phyloP scores from a whole-genome alignment of 108 stramenopile genomes.

The Nannochloropsis salina region DNA sequence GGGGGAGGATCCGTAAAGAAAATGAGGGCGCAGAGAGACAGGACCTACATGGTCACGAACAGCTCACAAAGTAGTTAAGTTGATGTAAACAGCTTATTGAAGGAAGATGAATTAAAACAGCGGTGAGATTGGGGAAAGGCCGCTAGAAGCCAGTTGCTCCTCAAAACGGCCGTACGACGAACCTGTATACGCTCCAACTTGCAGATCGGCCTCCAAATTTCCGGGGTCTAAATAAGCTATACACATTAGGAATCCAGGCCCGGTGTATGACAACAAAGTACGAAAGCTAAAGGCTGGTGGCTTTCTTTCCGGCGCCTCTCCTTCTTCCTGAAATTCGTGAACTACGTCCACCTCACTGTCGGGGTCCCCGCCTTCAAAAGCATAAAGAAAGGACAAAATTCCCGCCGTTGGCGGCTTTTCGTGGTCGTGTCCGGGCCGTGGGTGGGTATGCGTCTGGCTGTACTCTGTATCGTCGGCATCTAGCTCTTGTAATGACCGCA shows the following conservation, averaged over 20 bases:
- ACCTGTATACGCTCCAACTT: constrained; percentile 46
- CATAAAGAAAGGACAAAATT: neutral
- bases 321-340: neutral
- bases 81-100: neutral
- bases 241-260: constrained; percentile 63
- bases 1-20: constrained; percentile 48
- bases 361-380: neutral
- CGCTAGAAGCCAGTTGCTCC: neutral
- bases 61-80: neutral
- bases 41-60: neutral
- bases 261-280: constrained; percentile 47
- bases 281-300: constrained; percentile 34
- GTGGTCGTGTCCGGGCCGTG: constrained; percentile 7
- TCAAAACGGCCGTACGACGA: neutral
- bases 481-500: neutral
- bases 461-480: neutral
- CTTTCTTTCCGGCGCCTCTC: neutral
- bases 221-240: constrained; percentile 80
- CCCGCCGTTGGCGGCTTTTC: neutral
- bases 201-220: constrained; percentile 76
- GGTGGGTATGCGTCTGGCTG: neutral
- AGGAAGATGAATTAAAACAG: neutral
- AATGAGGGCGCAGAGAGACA: neutral
- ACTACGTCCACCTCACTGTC: constrained; percentile 13
- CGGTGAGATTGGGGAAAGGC: neutral